phyloP scores from a whole-genome alignment of 352 stramenopile genomes.

The Phytophthora pinifolia region DNA sequence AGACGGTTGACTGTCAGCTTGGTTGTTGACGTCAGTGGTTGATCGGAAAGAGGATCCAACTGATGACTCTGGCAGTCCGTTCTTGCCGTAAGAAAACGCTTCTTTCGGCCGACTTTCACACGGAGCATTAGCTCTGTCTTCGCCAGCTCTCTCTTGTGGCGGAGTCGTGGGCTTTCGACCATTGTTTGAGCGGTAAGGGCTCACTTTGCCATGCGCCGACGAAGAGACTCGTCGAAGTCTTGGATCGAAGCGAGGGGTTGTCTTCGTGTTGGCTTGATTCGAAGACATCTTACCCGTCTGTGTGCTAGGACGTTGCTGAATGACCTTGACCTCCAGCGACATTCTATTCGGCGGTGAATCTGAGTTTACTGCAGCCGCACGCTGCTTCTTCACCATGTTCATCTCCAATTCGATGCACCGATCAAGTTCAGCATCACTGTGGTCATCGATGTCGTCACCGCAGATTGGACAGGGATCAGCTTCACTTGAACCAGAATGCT shows the following conservation, averaged over 20 bases:
- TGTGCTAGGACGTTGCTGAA: constrained; percentile 13
- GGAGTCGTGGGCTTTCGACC: constrained; percentile 29
- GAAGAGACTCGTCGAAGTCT: constrained; percentile 28
- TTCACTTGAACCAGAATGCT: constrained; percentile 6
- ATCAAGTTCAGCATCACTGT: constrained; percentile 59
- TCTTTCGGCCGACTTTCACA: constrained; percentile 9
- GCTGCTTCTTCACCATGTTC: constrained; percentile 17
- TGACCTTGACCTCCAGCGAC: neutral
- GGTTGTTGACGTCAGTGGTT: constrained; percentile 13
- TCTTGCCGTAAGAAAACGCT: constrained; percentile 9
- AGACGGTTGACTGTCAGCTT: constrained; percentile 13
- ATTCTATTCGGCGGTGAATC: neutral
- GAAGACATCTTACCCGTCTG: constrained; percentile 2
- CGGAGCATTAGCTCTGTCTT: neutral
- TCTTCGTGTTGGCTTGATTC: neutral
- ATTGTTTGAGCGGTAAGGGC: constrained; percentile 16
- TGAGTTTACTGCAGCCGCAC: neutral
- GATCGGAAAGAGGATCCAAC: constrained; percentile 6
- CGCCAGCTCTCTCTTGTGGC: constrained; percentile 10
- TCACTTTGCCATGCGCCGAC: constrained; percentile 30
- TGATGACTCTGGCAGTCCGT: constrained; percentile 1
- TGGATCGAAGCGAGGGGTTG: constrained; percentile 9
- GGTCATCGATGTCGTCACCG: constrained; percentile 49
- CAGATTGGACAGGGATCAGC: constrained; percentile 61
- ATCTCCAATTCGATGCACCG: constrained; percentile 59